A percentile compares a stretch with the other conserved stretches of the same genome.
These are phyloP conservation scores for Penicillium mononematosum DNA, from an alignment of 495 filamentous ascomycete genomes.

Conservation along the genomic window DNA sequence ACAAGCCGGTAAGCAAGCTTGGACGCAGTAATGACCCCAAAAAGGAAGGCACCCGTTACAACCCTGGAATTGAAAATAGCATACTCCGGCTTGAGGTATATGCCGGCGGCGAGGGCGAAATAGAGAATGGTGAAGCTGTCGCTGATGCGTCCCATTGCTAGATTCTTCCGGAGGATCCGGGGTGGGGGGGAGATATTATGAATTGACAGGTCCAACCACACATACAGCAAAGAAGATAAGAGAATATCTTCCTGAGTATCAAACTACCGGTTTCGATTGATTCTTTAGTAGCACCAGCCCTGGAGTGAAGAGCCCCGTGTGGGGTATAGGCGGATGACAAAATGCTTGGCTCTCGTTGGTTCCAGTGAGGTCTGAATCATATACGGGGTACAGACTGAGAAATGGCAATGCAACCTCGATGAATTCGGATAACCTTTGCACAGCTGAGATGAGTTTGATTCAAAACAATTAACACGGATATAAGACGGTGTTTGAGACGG, in stretches of 20 bases:
- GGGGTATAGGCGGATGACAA: not conserved
- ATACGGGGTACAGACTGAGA: not conserved
- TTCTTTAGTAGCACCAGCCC: not conserved
- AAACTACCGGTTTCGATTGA: not conserved
- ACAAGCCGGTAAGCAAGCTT: conserved; percentile 51
- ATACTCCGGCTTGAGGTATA: conserved; percentile 36
- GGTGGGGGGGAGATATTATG: not conserved
- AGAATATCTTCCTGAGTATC: not conserved
- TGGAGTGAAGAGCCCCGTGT: not conserved
- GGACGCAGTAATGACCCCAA: conserved; percentile 22
- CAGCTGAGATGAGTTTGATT: not conserved
- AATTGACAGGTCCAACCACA: not conserved
- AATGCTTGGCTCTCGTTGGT: not conserved
- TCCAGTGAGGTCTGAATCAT: not conserved
- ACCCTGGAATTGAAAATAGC: conserved; percentile 31
- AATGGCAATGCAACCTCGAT: not conserved
- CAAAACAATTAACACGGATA: not conserved
- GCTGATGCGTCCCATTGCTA: conserved; percentile 21
- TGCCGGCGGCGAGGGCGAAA: conserved; percentile 23
- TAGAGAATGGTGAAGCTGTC: conserved; percentile 26
- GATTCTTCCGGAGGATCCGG: not conserved
- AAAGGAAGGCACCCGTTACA: conserved; percentile 22
- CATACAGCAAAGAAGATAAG: not conserved
- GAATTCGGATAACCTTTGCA: not conserved
- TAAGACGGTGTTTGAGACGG: not conserved